Conservation (phyloP, 2,329 filamentous ascomycete species). For the Aspergillus sclerotialis region DNA sequence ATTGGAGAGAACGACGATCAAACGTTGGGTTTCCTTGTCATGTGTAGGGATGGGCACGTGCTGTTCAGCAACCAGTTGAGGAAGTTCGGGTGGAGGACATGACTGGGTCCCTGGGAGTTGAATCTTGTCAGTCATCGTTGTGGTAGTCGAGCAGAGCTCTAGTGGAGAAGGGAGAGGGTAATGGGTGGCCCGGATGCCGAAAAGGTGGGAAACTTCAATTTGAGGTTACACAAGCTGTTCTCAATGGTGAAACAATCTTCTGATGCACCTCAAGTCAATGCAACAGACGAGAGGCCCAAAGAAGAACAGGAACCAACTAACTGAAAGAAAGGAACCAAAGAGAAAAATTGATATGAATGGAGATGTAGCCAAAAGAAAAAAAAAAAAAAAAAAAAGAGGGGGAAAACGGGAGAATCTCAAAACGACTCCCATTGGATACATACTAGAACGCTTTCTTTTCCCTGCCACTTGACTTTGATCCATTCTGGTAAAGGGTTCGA, state of each 20-base stretch:
- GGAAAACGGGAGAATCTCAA: slow-evolving; percentile 1
- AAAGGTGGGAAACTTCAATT: no score
- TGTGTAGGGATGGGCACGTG: slow-evolving; percentile 72
- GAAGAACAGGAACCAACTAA: neutral
- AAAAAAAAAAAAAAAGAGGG: slow-evolving; percentile 1
- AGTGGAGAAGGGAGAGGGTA: no score
- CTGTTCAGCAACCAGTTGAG: slow-evolving; percentile 89
- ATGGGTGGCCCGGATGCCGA: no score
- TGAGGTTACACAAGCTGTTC: no score
- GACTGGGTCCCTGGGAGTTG: slow-evolving; percentile 72
- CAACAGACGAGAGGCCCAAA: neutral
- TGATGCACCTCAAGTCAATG: no score
- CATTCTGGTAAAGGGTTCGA: slow-evolving; percentile 21
- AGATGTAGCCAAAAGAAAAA: neutral
- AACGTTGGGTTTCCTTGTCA: slow-evolving; percentile 83
- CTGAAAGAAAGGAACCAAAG: neutral
- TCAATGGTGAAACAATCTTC: no score
- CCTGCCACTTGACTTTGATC: slow-evolving; percentile 24
- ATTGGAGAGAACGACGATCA: slow-evolving; percentile 95
- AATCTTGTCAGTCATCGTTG: slow-evolving; percentile 21
- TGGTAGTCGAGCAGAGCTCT: no score
- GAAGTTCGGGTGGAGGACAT: slow-evolving; percentile 81
- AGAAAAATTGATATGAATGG: neutral
- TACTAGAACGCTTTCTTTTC: slow-evolving; percentile 35
- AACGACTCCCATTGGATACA: slow-evolving; percentile 11